These are phyloP conservation scores for Mycena galericulata DNA, from an alignment of 768 basidiomycete genomes.

Conservation along the genomic window DNA sequence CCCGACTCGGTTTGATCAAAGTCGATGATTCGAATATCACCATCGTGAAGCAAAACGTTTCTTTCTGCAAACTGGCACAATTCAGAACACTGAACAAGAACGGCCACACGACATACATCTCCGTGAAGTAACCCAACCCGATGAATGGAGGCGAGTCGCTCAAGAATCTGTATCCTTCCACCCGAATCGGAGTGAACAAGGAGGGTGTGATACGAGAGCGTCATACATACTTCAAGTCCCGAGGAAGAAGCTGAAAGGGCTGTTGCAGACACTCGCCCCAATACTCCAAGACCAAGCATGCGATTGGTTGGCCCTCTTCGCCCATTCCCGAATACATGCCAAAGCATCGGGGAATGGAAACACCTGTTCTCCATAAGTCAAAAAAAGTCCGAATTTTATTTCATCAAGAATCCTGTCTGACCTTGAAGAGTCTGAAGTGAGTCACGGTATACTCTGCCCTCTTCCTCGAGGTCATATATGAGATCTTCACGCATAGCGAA, in stretches of 20 bases:
- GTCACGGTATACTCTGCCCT: conserved; percentile 48
- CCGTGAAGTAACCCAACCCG: conserved; percentile 49
- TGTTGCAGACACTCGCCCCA: conserved; percentile 51
- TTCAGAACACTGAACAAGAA: not conserved
- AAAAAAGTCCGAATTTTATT: no score
- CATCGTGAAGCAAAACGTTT: conserved; percentile 51
- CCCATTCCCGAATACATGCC: conserved; percentile 49
- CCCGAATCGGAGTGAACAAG: not conserved
- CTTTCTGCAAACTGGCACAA: conserved; percentile 49
- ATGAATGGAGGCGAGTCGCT: conserved; percentile 50
- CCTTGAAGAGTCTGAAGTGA: conserved; percentile 17
- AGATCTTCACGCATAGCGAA: conserved; percentile 55
- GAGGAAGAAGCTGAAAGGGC: conserved; percentile 44
- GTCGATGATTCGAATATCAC: conserved; percentile 54
- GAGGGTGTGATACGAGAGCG: not conserved
- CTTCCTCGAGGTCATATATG: conserved; percentile 47
- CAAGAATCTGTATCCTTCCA: conserved; percentile 47
- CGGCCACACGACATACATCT: conserved; percentile 35
- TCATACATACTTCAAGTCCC: conserved; percentile 47
- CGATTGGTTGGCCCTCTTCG: conserved; percentile 49
- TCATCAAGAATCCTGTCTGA: no score
- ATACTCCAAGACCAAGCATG: conserved; percentile 51
- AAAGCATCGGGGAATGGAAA: conserved; percentile 47
- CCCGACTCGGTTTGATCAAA: conserved; percentile 46
- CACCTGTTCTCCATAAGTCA: conserved; percentile 34